Evolutionary conservation across 768 basidiomycete genomes (phyloP), one percentile per base, ranked within the genome.

Genomic region (Suillus lakei): DNA sequence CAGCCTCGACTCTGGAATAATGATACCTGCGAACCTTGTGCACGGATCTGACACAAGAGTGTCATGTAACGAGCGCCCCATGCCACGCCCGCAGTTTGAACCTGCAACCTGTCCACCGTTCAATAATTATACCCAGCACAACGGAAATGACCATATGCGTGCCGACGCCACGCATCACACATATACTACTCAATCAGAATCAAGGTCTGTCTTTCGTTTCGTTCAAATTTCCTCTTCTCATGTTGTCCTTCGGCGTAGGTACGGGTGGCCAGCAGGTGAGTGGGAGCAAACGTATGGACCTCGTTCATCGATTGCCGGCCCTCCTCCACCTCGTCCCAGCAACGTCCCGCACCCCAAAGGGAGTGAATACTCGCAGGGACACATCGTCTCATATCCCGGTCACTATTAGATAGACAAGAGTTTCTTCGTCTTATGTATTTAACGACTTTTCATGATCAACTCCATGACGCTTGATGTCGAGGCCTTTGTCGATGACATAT

Each of bases 211-310:
- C n/a, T 32, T 9, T 16, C 12, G 0, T 34, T 21, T 41, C 18
- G 9, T 28, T 21, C 4, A 59, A 30, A 21, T 3, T 41, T 13
- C 1, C 10, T 21, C 58, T 41, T 21, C 58, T 59, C 38, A 59
- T 7, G 26, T 13, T 18, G 26, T 69, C 4, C 64, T 64, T 54
- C 44, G 26, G 21, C 23, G 2, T 30, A 54, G 65, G 43, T 73
- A 68, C 41, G 41, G 21, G 23, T 48, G 55, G 56, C 10, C 62
- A 67, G 67, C 66, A n/a, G 62, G 62, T 26, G 71, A 73, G 43
- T 73, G 73, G 73, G 51, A 68, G n/a, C 59, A 61, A 12, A 61
- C 64, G 60, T 67, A 67, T 61, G 64, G 63, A 46, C 62, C 58
- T 38, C 58, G 58, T 44, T 44, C 55, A 32, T 28, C 30, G 13